Percentiles rank a stretch among this genome's conserved stretches.
phyloP scores from a whole-genome alignment of 2,329 filamentous ascomycete species.

The Elsinoe fawcettii region DNA sequence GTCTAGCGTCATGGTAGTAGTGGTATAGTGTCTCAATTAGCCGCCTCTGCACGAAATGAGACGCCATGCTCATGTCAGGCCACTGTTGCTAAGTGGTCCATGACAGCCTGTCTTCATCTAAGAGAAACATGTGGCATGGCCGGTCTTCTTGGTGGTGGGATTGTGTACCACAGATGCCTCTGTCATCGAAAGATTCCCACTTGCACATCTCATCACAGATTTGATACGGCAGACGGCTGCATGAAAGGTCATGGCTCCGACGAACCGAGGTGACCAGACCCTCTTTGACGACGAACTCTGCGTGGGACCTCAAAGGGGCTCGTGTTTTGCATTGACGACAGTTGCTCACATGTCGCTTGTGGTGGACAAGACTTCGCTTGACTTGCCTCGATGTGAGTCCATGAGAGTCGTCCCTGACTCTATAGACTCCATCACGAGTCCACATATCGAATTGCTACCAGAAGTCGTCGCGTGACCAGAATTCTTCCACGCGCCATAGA shows the following conservation, averaged over 20 bases:
- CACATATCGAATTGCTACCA: not conserved
- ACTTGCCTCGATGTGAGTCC: not conserved
- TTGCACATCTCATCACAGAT: not conserved
- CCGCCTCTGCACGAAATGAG: conserved; percentile 12
- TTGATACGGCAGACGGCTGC: not conserved
- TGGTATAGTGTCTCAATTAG: conserved; percentile 13
- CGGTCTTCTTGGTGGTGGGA: not conserved
- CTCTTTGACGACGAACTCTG: not conserved
- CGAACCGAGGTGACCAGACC: not conserved
- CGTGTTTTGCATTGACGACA: conserved; percentile 4
- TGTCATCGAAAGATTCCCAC: not conserved
- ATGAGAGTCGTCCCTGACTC: not conserved
- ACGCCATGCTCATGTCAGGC: conserved; percentile 1
- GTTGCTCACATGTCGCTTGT: not conserved
- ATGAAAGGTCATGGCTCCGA: not conserved
- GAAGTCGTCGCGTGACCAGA: not conserved
- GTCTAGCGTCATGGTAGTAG: not conserved
- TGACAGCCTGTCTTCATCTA: not conserved
- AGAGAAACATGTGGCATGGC: not conserved
- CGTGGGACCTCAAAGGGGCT: conserved; percentile 6
- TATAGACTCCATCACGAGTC: not conserved
- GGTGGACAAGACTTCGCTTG: not conserved
- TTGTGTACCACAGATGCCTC: not conserved
- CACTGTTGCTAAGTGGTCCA: not conserved
- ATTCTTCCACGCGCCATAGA: not conserved